These are phyloP conservation scores for Suillus spraguei DNA, from an alignment of 768 basidiomycete species.

Conservation along the genomic window DNA sequence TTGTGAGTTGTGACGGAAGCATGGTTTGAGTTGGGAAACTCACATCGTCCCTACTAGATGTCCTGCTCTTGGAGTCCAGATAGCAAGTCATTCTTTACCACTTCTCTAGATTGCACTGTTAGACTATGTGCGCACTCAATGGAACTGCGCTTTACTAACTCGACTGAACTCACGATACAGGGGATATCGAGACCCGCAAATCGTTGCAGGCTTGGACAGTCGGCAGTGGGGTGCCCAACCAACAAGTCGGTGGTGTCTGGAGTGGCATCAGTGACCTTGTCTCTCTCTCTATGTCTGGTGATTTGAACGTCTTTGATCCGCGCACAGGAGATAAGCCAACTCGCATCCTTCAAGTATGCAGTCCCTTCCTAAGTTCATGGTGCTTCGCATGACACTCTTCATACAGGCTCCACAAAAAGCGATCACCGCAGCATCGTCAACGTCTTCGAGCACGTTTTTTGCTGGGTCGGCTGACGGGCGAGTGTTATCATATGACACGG, in stretches of 20 bases:
- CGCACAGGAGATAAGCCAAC: conserved; percentile 62
- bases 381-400: conserved; percentile 5
- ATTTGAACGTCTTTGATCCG: conserved; percentile 81
- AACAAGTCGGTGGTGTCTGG: conserved; percentile 93
- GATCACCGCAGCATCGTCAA: conserved; percentile 62
- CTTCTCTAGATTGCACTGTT: conserved; percentile 85
- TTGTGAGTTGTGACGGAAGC: conserved; percentile 49
- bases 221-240: conserved; percentile 72
- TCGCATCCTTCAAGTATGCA: conserved; percentile 62
- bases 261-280: conserved; percentile 68
- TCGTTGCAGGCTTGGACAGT: conserved; percentile 68
- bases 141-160: background rate
- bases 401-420: conserved; percentile 78
- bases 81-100: conserved; percentile 73
- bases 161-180: conserved; percentile 36
- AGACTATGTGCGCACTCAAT: conserved; percentile 67
- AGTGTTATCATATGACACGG: conserved; percentile 59
- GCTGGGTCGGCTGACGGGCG: conserved; percentile 83
- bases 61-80: conserved; percentile 82
- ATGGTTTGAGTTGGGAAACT: background rate
- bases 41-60: conserved; percentile 47
- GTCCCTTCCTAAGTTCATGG: background rate
- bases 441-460: conserved; percentile 64
- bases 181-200: conserved; percentile 81
- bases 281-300: conserved; percentile 82